Conservation (phyloP, 768 basidiomycete genomes). For the Kwoniella dendrophila region DNA sequence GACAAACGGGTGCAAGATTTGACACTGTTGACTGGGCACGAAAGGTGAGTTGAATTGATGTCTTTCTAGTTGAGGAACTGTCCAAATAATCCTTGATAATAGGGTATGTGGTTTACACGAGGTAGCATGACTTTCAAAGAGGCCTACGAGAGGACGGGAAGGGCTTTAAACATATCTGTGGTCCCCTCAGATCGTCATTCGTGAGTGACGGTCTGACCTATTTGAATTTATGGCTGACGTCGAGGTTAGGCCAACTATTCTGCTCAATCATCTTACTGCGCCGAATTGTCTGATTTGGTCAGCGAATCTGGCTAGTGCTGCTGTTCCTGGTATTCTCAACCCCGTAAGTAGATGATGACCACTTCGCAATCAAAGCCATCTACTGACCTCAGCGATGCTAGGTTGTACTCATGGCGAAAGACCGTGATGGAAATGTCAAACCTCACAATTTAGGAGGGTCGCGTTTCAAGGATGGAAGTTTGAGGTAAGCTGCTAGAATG, state of each 20-base stretch:
- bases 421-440: slow-evolving; percentile 72
- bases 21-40: slow-evolving; percentile 85
- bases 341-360: slow-evolving; percentile 68
- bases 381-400: neutral
- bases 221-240: neutral
- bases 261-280: slow-evolving; percentile 90
- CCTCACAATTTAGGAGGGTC: slow-evolving; percentile 92
- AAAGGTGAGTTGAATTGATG: slow-evolving; percentile 64
- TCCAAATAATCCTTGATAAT: neutral
- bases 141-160: slow-evolving; percentile 87
- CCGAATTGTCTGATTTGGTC: slow-evolving; percentile 70
- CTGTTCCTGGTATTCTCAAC: slow-evolving; percentile 92
- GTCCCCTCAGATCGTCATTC: slow-evolving; percentile 88
- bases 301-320: slow-evolving; percentile 75
- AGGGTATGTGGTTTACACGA: slow-evolving; percentile 86
- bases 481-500: slow-evolving; percentile 63
- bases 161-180: slow-evolving; percentile 90
- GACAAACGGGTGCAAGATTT: slow-evolving; percentile 90
- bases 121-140: slow-evolving; percentile 95
- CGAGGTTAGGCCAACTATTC: slow-evolving; percentile 76
- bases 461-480: slow-evolving; percentile 87
- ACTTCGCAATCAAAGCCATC: too few relatives aligned
- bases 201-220: slow-evolving; percentile 57
- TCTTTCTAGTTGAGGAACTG: neutral
- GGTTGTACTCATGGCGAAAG: slow-evolving; percentile 88